Evolutionary conservation across 495 filamentous ascomycete genomes (phyloP), one percentile per base, ranked within the genome.

Genomic region (Entonaema liquescens): DNA sequence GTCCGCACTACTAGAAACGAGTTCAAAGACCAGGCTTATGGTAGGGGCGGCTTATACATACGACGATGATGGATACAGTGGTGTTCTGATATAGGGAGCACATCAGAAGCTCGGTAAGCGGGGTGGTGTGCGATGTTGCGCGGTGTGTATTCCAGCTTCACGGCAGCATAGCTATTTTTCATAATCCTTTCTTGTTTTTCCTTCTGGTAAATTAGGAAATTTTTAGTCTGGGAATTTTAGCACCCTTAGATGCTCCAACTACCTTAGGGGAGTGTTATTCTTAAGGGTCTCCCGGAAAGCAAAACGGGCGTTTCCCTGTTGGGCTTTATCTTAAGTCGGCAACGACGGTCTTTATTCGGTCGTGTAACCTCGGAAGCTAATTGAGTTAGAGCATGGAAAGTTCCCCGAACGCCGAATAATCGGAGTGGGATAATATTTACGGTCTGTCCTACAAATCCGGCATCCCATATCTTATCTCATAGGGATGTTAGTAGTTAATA

Each of bases 1-100:
- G 82, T 91, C 52, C 81, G 89, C 31, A 84, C 80, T 11, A 75
- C 77, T 4, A 76, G 78, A n/a, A 87, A 83, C 21, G 79, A 78
- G 54, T 74, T 78, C 31, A 82, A 78, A 74, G 88, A 90, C 71
- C 70, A 74, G 66, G 73, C 74, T 5, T 68, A 78, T 59, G 82
- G 82, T 21, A 76, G 62, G 23, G 81, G 82, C 0, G 82, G 82
- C 35, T 74, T 80, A 64, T 84, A 82, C 76, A 80, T 84, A 72
- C 71, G 68, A 19, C 76, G 79, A 56, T 80, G 70, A 78, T 49
- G 28, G 7, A 42, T 42, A 23, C 17, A 9, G 1, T 11, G 5
- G 17, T 21, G 23, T 52, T 7, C n/a, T n/a, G n/a, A 47, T 25
- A 3, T 13, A 5, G 38, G 9, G 6, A 35, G 53, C 31, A 50